A percentile compares a stretch with the other conserved stretches of the same genome.
These are phyloP conservation scores for Petunia secreta DNA, from an alignment of 257 asterid species.

Conservation along the genomic window DNA sequence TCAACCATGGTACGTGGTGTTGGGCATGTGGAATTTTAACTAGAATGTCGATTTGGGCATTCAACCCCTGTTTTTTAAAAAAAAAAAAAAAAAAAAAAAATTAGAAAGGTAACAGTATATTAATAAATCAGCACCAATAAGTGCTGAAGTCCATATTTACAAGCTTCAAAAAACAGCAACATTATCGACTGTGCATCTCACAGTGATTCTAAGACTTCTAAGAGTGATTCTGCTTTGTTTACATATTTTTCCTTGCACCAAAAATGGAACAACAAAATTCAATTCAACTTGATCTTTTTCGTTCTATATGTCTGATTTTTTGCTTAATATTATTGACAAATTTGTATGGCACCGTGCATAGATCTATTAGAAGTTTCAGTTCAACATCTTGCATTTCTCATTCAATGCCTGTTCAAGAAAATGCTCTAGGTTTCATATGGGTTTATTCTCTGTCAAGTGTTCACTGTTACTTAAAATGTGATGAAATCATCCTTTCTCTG, in stretches of 20 bases:
- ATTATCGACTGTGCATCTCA: too few relatives aligned
- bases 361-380: not conserved
- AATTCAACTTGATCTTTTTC: too few relatives aligned
- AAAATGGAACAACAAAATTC: too few relatives aligned
- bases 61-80: not conserved
- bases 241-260: too few relatives aligned
- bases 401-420: not conserved
- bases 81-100: too few relatives aligned
- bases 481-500: conserved; percentile 49
- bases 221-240: too few relatives aligned
- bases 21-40: conserved; percentile 14
- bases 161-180: too few relatives aligned
- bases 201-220: too few relatives aligned
- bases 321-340: conserved; percentile 8
- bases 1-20: not conserved
- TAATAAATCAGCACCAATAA: too few relatives aligned
- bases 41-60: not conserved
- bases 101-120: too few relatives aligned
- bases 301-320: not conserved
- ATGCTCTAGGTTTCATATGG: not conserved
- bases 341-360: not conserved
- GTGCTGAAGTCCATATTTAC: too few relatives aligned
- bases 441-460: not conserved
- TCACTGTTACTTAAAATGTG: not conserved
- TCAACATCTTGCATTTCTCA: not conserved